Base-by-base conservation (phyloP, 2,329 filamentous ascomycete genomes). In the Monosporascus cannonballus region DNA sequence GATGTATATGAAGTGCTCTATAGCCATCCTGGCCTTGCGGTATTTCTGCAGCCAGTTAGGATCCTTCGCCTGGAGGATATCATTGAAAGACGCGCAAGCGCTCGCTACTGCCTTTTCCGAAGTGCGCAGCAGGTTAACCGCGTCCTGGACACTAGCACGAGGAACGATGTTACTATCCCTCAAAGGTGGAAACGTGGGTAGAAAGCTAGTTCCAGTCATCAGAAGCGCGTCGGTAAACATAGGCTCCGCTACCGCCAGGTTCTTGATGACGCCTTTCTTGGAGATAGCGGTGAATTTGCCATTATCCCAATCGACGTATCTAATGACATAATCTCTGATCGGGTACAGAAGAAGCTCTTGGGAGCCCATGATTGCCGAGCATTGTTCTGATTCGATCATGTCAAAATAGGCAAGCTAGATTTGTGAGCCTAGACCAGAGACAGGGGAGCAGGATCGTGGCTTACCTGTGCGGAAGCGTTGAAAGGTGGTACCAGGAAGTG, bases 1-100 rank as follows among this genome's bases (percentile, higher is more conserved):
- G 59, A 96, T 84, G 63, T 92, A 84, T 41, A 95, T 86, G 69
- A 93, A 92, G 69, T 97, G 93, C 64, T 91, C 87, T 48, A 96
- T 83, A 1, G 86, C 86, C 79, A 95, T 86, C 56, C 86, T 85
- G 22, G 90, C 90, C 69, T 89, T 92, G 66, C 87, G 88, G 68
- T 91, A 99, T 64, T 88, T 89, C 67, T 93, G 88, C 34, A 90
- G 76, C 78, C 96, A 99, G 49, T 87, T 80, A 17, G 86, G 75
- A 42, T 89, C 84, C 61, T 85, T 81, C 48, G 82, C 76, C 59
- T 87, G 81, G 11, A 91, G 76, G 49, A 95, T 85, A 53, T 96
- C 91, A 63, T 87, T 86, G 65, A 90, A 92, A 49, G 86, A 85
- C 50, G 84, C 79, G 65, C 90, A 95, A 3, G 91, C 82, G 11